Percentiles rank a stretch among this genome's conserved stretches.
Conservation (phyloP, 108 stramenopile species). For the Skeletonema potamos region DNA sequence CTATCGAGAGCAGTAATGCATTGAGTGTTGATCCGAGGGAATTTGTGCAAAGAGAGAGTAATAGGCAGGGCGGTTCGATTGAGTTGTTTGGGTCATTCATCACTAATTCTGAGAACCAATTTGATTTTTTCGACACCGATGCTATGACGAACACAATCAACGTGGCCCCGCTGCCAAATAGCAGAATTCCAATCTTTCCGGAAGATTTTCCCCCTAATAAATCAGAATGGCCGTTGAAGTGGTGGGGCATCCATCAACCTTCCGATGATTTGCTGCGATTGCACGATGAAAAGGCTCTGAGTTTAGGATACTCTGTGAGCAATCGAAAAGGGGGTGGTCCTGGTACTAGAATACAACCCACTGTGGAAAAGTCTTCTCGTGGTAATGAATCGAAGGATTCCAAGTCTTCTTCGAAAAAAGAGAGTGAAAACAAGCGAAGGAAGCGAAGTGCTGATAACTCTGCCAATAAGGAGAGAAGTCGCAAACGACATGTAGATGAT, state of each 20-base stretch:
- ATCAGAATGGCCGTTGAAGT: slow-evolving; percentile 34
- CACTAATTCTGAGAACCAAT: slow-evolving; percentile 16
- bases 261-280: slow-evolving; percentile 13
- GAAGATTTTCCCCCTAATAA: slow-evolving; percentile 48
- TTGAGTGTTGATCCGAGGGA: slow-evolving; percentile 6
- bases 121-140: slow-evolving; percentile 38
- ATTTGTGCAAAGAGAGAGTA: not conserved
- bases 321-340: not conserved
- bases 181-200: slow-evolving; percentile 42
- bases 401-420: not conserved
- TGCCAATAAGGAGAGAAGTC: not conserved
- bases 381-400: not conserved
- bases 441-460: not conserved
- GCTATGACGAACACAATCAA: slow-evolving; percentile 16
- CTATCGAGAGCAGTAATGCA: not conserved
- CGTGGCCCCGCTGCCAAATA: slow-evolving; percentile 31
- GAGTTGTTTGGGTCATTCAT: slow-evolving; percentile 41
- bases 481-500: not conserved
- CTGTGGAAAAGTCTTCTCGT: not conserved
- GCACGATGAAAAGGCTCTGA: slow-evolving; percentile 26
- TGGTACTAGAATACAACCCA: not conserved
- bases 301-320: slow-evolving; percentile 16
- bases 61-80: not conserved
- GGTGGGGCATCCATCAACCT: slow-evolving; percentile 47
- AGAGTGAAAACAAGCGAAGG: not conserved